Base-by-base conservation (phyloP, 805 yeast genomes). In the Candida nemodendra region DNA sequence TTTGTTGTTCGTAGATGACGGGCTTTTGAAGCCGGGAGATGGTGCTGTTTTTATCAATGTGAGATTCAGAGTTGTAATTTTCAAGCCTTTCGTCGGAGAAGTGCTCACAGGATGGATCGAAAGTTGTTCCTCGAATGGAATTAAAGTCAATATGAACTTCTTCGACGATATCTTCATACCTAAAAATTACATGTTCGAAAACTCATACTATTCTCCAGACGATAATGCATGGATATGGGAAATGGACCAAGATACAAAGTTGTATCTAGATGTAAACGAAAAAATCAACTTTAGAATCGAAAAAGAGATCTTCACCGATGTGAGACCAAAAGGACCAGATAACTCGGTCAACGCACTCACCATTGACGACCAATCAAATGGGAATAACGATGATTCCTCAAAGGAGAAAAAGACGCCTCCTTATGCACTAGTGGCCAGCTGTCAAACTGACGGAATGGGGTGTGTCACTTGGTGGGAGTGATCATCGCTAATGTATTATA, bases 201-300 rank as follows among this genome's bases (percentile, higher is more conserved):
- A 54, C 34, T 47, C 62, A 12, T 25, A 34, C 13, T 64, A 51
- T 32, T 61, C 66, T 3, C 38, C 84, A 1, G 79, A 74, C 28
- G 99, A 93, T 46, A 86, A 83, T 56, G 96, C 96, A 9, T 93
- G 99, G 99, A 81, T 90, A 28, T 93, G 99, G 99, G 45, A 51
- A 25, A 74, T 78, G 44, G 85, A 79, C 42, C 84, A 78, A 42
- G 93, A 81, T 2, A 79, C 83, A 2, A 81, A 81, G 47, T 69
- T 93, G 43, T 93, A 80, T 56, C 70, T 93, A 38, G 99, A 93
- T 71, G 70, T 87, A 23, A 88, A 90, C 62, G 99, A 93, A 58
- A 87, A 82, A 65, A 84, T 93, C 47, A 73, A 95, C 50, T 91
- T 93, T 61, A 75, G 98, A 57, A 80, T 93, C 2, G 98, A 93